Evolutionary conservation across 345 rosid species (phyloP).

Genomic region (Camelina neglecta): DNA sequence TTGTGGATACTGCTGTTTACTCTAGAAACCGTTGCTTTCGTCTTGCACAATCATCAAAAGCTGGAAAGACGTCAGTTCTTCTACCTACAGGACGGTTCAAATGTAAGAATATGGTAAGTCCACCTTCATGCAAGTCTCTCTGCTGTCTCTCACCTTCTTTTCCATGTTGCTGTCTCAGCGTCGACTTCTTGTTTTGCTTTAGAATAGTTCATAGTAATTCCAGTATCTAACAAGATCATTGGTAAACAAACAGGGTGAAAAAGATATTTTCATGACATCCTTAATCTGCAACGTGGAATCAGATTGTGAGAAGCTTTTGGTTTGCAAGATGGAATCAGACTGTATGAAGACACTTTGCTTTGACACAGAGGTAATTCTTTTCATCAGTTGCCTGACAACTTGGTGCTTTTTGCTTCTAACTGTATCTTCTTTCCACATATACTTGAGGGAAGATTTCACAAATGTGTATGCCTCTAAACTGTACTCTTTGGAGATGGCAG

Average conservation of each 20-base stretch:
- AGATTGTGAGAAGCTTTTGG: constrained; percentile 81
- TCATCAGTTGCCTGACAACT: constrained; percentile 24
- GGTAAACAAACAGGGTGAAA: constrained; percentile 62
- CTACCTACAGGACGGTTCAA: constrained; percentile 84
- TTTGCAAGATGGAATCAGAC: constrained; percentile 89
- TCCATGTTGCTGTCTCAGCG: constrained; percentile 13
- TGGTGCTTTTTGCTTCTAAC: neutral
- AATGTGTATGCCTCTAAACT: constrained; percentile 3
- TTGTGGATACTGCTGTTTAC: constrained; percentile 93
- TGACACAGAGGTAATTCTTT: constrained; percentile 74
- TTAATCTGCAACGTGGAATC: constrained; percentile 82
- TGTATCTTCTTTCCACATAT: constrained; percentile 8
- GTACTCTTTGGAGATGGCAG: constrained; percentile 51
- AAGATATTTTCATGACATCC: constrained; percentile 85
- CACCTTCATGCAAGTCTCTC: constrained; percentile 22
- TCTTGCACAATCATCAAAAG: constrained; percentile 86
- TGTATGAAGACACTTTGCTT: constrained; percentile 86
- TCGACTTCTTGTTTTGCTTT: constrained; percentile 11
- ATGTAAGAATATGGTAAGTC: constrained; percentile 78
- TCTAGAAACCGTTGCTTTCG: constrained; percentile 96
- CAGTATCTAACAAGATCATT: constrained; percentile 36
- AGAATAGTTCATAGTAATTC: constrained; percentile 4
- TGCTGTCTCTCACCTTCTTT: neutral
- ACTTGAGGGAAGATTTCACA: constrained; percentile 15
- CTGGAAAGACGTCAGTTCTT: constrained; percentile 85